Evolutionary conservation across 2,329 filamentous ascomycete genomes (phyloP), one percentile per base, ranked within the genome.

Genomic region (Botrytis hyacinthi): DNA sequence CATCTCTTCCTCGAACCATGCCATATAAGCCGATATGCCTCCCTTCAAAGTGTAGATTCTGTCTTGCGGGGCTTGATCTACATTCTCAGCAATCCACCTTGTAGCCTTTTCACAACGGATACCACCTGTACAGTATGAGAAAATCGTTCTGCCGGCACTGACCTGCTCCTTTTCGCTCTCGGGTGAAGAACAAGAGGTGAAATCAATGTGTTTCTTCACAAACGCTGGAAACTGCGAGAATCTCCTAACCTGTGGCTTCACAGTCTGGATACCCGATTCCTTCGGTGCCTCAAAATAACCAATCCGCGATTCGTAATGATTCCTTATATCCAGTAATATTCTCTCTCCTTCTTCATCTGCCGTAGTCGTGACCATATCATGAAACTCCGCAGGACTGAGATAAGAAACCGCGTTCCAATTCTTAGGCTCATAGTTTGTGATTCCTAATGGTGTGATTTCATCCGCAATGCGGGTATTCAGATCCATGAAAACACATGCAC

Each of bases 1-100:
- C 46, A 81, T 79, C 66, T 81, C 80, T 32, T 77, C 75, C n/a
- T 80, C 79, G 75, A 81, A 80, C 80, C 80, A 81, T 2, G 76
- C 75, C 42, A 81, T 62, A 70, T 81, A 81, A 22, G 77, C 79
- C 18, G 80, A 75, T 59, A 81, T 81, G 0, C 80, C 80, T 14
- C 80, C 80, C 40, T 80, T 75, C 22, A 81, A 71, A 1, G 80
- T 81, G 65, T 73, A 80, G 14, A 81, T 76, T 29, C 51, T 75
- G 60, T 78, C 77, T 20, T 76, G 76, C 7, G 75, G 71, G 37
- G 67, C 71, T 42, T 67, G 75, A 12, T 71, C 74, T 68, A 78
- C 74, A 61, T 78, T 78, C 65, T 81, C 80, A 37, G 78, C 72
- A 69, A 81, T 74, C 54, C 75, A 81, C 37, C 80, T 72, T 20